phyloP scores from a whole-genome alignment of 1,284 basidiomycete species.

The Heterobasidion annosum region DNA sequence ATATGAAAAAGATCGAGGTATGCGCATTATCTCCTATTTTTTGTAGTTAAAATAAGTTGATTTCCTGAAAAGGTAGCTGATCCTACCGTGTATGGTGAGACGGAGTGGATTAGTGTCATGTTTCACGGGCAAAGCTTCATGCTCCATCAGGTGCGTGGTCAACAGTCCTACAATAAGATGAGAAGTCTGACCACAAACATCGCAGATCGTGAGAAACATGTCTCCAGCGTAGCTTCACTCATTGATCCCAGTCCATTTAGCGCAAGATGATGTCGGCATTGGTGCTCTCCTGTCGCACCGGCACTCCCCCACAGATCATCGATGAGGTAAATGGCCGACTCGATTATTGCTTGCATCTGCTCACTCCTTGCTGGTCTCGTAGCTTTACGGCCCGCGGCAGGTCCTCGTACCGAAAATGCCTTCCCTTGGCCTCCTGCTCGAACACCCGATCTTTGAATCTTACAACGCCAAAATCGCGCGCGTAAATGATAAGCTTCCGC shows the following conservation, averaged over 20 bases:
- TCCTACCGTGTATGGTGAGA: constrained; percentile 79
- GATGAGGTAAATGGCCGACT: constrained; percentile 38
- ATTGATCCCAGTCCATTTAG: constrained; percentile 28
- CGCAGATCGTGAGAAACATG: constrained; percentile 19
- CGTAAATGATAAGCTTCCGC: constrained; percentile 49
- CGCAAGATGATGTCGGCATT: constrained; percentile 96
- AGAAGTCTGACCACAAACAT: background rate
- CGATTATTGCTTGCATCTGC: background rate
- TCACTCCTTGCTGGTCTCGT: background rate
- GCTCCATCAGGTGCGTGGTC: constrained; percentile 76
- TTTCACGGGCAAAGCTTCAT: constrained; percentile 99
- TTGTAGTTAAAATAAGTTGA: background rate
- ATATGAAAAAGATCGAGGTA: constrained; percentile 83
- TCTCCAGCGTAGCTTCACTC: too few relatives aligned
- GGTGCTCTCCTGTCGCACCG: constrained; percentile 71
- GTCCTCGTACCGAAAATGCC: constrained; percentile 96
- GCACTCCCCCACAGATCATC: constrained; percentile 66
- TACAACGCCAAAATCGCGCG: constrained; percentile 64
- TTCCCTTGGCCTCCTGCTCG: constrained; percentile 88
- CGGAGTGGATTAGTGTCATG: constrained; percentile 92
- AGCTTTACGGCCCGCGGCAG: constrained; percentile 68
- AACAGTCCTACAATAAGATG: background rate
- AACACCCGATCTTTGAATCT: constrained; percentile 81
- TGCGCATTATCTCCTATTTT: constrained; percentile 12
- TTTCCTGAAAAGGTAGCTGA: constrained; percentile 50